phyloP scores from a whole-genome alignment of 108 stramenopile species.

The Stephanodiscus triporus region DNA sequence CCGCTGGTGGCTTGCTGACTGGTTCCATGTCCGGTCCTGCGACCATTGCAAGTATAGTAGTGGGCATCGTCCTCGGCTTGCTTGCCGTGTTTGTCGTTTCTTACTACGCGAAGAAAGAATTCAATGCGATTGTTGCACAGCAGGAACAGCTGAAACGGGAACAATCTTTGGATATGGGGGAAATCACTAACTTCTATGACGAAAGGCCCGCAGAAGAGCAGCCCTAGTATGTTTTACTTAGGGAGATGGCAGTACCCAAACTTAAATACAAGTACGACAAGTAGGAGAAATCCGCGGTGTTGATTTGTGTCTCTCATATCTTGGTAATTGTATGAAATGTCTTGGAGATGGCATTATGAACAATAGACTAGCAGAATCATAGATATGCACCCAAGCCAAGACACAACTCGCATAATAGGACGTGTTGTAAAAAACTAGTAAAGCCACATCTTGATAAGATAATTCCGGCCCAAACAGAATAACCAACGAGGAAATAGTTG shows the following conservation, averaged over 20 bases:
- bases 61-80: slow-evolving; percentile 64
- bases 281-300: too few relatives aligned
- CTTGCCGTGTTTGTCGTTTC: slow-evolving; percentile 65
- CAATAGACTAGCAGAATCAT: slow-evolving; percentile 9
- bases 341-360: not conserved
- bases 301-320: too few relatives aligned
- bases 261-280: too few relatives aligned
- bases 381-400: slow-evolving; percentile 68
- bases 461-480: slow-evolving; percentile 48
- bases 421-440: slow-evolving; percentile 73
- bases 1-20: slow-evolving; percentile 57
- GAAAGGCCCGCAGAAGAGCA: not conserved
- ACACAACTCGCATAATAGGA: slow-evolving; percentile 59
- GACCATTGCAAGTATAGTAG: slow-evolving; percentile 41
- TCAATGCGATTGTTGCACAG: slow-evolving; percentile 55
- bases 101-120: slow-evolving; percentile 72
- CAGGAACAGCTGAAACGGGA: slow-evolving; percentile 7
- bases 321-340: not conserved
- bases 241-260: not conserved
- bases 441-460: slow-evolving; percentile 56
- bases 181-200: not conserved
- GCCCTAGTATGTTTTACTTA: not conserved
- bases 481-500: slow-evolving; percentile 61
- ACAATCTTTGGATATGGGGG: not conserved
- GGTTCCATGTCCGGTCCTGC: slow-evolving; percentile 31